Evolutionary conservation across 2,329 filamentous ascomycete genomes (phyloP), one percentile per base, ranked within the genome.

Genomic region (Diplodia corticola): DNA sequence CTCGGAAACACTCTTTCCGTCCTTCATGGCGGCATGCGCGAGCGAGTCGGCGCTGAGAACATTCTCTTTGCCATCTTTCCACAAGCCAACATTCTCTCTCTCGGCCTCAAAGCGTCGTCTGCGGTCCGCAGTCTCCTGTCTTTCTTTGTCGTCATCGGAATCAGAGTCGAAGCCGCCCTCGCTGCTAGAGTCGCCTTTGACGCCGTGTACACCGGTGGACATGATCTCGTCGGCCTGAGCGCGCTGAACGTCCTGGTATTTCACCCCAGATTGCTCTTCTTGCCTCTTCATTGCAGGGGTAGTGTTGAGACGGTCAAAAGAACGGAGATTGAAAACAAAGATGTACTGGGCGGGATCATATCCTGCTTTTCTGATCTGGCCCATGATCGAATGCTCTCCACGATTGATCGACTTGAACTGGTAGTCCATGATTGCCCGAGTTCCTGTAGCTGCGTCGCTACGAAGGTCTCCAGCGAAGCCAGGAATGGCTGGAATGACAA

Each of bases 331-430:
- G 84, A 98, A 99, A 74, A 96, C 85, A 79, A 96, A 97, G 35
- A 99, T 88, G 78, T 98, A 86, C 68, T 97, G 79, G 71, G 69
- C 68, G 0, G 93, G 92, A 71, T 97, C 88, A 1, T 95, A 86
- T 1, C 91, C 93, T 69, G 91, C 83, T 6, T 86, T 86, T 66
- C 83, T 82, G 67, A 97, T 88, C 74, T 91, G 89, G 46, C 87
- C 92, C 71, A 91, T 95, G 63, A 99, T 98, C 4, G 92, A 97
- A 75, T 98, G 84, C 69, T 96, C 90, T 5, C 95, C 95, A 51
- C 95, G 89, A 73, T 90, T 92, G 70, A 99, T 96, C 0, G 92
- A 96, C 79, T 96, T 96, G 83, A 95, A 99, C 76, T 98, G 95
- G 74, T 97, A 98, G 76, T 98, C 93, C 92, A 99, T 98, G 73